These are phyloP conservation scores for Erysimum pusillum DNA, from an alignment of 441 rosid genomes.

Conservation along the genomic window DNA sequence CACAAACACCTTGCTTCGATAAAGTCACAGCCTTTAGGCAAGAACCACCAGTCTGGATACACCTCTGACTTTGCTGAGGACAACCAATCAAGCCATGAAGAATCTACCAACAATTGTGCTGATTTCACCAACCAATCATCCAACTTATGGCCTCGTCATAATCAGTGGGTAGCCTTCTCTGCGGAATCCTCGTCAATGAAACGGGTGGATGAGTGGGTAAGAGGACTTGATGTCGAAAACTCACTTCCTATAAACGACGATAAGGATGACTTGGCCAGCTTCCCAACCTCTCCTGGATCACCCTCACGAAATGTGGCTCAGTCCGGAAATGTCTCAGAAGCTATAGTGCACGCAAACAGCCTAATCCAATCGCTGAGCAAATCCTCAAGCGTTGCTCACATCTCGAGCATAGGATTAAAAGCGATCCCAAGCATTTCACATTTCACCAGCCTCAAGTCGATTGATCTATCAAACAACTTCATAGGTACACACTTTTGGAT, in stretches of 20 bases:
- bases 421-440: slow-evolving; percentile 74
- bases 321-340: slow-evolving; percentile 65
- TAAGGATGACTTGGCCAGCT: slow-evolving; percentile 44
- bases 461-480: slow-evolving; percentile 82
- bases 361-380: slow-evolving; percentile 81
- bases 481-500: slow-evolving; percentile 64
- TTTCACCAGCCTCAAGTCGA: slow-evolving; percentile 82
- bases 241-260: slow-evolving; percentile 48
- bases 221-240: slow-evolving; percentile 57
- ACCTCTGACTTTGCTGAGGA: slow-evolving; percentile 81
- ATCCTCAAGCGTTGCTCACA: slow-evolving; percentile 84
- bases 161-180: slow-evolving; percentile 90
- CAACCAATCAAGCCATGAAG: slow-evolving; percentile 55
- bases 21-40: slow-evolving; percentile 51
- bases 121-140: slow-evolving; percentile 53
- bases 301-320: slow-evolving; percentile 43
- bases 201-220: slow-evolving; percentile 91
- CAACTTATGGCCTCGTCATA: slow-evolving; percentile 71
- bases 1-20: slow-evolving; percentile 53
- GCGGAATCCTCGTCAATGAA: slow-evolving; percentile 66
- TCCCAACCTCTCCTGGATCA: slow-evolving; percentile 63
- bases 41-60: slow-evolving; percentile 84
- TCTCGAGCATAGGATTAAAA: slow-evolving; percentile 80
- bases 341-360: slow-evolving; percentile 71
- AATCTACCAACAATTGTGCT: slow-evolving; percentile 50